Base-by-base conservation (phyloP, 2,329 filamentous ascomycete species). In the Didymella arachidicola region DNA sequence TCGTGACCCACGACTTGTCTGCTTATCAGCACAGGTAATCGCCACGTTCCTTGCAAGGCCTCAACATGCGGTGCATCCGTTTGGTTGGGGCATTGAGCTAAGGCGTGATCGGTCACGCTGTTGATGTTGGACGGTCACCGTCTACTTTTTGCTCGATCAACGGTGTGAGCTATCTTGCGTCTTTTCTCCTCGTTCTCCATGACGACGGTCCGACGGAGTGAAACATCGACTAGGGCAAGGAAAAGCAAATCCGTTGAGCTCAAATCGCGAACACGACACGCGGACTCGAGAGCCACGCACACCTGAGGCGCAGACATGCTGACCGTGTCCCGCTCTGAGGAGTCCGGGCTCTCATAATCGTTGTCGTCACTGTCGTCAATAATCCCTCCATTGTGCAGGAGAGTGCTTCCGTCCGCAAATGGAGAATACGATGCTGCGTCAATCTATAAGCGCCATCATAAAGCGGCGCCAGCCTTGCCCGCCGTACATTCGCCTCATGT, bases 361-460 rank as follows among this genome's bases (percentile, higher is more conserved):
- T 32, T 26, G 44, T 26, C 36, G 14, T 27, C 41, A 32, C 10
- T 29, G 10, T 32, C 16, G 11, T 44, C 14, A 34, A 46, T 11
- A 27, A 14, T 4, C 10, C n/a, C 25, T 2, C 34, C 29, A 8
- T 26, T 10, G 43, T 22, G 42, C 43, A 54, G 36, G 4, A 54
- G 36, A 8, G 36, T 27, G 25, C 26, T n/a, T 32, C 27, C 22
- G 30, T 16, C 8, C 7, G 42, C 10, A 25, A 2, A 25, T 16
- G 7, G 25, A 30, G 46, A 51, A 19, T 6, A 26, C 18, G 8
- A 18, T 26, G 32, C 32, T 44, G 53, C 19, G 16, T 51, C 32
- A 34, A 1, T 12, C 8, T 39, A 41, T 25, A 29, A 49, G 55
- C 49, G 55, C 55, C 48, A 25, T 14, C n/a, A 32, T 46, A 22